Conservation (phyloP, 768 basidiomycete species). For the Panus rudis region DNA sequence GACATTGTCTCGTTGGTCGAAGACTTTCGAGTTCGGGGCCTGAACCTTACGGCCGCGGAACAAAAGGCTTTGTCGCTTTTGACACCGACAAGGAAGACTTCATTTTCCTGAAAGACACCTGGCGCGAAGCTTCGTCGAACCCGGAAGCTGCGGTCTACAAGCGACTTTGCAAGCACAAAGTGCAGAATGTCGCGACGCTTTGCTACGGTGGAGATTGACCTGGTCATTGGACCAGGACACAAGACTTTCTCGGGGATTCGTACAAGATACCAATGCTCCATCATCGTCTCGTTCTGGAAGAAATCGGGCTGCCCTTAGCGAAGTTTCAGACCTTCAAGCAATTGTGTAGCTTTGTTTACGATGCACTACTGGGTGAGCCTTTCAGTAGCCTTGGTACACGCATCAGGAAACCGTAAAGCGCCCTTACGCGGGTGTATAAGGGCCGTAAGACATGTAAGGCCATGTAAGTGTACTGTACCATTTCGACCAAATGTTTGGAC, state of each 20-base stretch:
- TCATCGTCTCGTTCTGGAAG: constrained; percentile 2
- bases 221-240: not conserved
- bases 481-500: too few relatives aligned
- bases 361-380: constrained; percentile 3
- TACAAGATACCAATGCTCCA: constrained; percentile 1
- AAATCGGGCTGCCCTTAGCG: constrained; percentile 3
- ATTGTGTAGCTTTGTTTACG: not conserved
- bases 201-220: not conserved
- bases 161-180: not conserved
- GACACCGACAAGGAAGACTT: constrained; percentile 1
- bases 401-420: too few relatives aligned
- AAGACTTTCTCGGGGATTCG: too few relatives aligned
- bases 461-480: too few relatives aligned
- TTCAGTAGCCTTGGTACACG: too few relatives aligned
- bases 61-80: constrained; percentile 8
- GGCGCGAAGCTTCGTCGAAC: not conserved
- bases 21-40: not conserved
- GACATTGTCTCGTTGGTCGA: not conserved
- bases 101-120: constrained; percentile 11
- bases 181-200: constrained; percentile 1
- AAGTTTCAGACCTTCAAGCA: not conserved
- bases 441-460: too few relatives aligned
- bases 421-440: too few relatives aligned
- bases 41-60: constrained; percentile 6
- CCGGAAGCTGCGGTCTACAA: constrained; percentile 1